Base-by-base conservation (phyloP, 106 monocot species). In the Allium sativum region DNA sequence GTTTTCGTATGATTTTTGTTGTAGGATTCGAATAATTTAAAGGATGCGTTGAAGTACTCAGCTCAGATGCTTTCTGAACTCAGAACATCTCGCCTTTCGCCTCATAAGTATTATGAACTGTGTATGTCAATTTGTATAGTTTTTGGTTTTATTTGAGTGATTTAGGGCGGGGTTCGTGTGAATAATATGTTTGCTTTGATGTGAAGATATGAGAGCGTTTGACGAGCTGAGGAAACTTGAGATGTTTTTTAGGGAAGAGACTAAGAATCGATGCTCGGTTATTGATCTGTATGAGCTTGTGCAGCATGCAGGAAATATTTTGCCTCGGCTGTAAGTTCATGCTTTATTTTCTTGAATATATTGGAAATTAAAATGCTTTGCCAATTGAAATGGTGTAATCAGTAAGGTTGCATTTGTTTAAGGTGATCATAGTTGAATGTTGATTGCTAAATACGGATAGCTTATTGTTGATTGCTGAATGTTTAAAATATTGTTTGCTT, bases 41-140 rank as follows among this genome's bases (percentile, higher is more conserved):
- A 70, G 77, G 96, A 96, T 44, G 96, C 96, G 10, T 87, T 96
- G 71, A 96, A 91, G 76, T 91, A 69, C 78, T 91, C 96, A 8
- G 96, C 90, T 22, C 90, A 87, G 73, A 96, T 96, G 96, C 90
- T 96, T 47, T 96, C 96, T 47, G 96, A 96, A 76, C 90, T 96
- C 40, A 79, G 96, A 18, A 91, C 96, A 14, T 96, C 96, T 46
- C 63, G 72, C 54, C 65, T 72, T 12, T 72, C 72, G 14, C 72
- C 72, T 11, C 96, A 90, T 80, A 96, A 96, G 47, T 96, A 96
- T 53, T 96, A 96, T 60, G 96, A 96, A 45, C 84, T 96, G 48
- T 96, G 96, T 96, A 56, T 44, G 81, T 65, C 44, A 21, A 61
- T 16, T 18, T 21, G 42, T 41, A 42, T 17, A 9, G 40, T n/a